Evolutionary conservation across 305 asterid species (phyloP), one percentile per base, ranked within the genome.

Genomic region (Fraxinus dipetala): DNA sequence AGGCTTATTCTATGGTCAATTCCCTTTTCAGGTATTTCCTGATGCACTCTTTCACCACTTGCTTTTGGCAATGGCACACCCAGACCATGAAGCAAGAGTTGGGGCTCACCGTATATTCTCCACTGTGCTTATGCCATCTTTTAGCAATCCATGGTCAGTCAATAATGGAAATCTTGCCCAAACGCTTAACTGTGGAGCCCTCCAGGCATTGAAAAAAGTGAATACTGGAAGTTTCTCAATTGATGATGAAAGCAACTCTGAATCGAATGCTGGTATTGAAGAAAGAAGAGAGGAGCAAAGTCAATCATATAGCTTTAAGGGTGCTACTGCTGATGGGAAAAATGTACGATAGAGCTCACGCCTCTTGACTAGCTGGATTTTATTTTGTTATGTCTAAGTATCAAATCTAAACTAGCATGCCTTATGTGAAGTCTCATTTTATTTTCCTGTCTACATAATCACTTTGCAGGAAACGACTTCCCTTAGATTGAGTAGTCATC

Each of bases 51-150:
- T 89, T 78, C 90, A 87, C 82, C 90, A 87, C 77, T 84, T 89
- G 85, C 90, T 89, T 76, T 85, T 87, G 84, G 89, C 92, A 34
- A 89, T 89, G 92, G 86, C 87, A 79, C 92, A 87, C 84, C 75
- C 88, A 61, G 92, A 87, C 81, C 86, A 84, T 75, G 92, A 87
- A 85, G 79, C 88, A 31, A 84, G 89, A 83, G 85, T 81, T 79
- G 87, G 84, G 73, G 90, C 92, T 72, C 92, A 89, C 81, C 85
- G 75, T 75, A 83, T 87, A 56, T 89, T 87, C 84, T 87, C 88
- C 79, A 84, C 90, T 30, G 88, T 89, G 72, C 89, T 89, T 77
- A 86, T 89, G 88, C 90, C 92, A 79, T 83, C 90, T 80, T 61
- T 85, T 70, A 85, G 77, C 72, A 78, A 82, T 83, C 81, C 84